These are phyloP conservation scores for Ophiocordyceps camponoti-floridani DNA, from an alignment of 2,329 filamentous ascomycete species.

Conservation along the genomic window DNA sequence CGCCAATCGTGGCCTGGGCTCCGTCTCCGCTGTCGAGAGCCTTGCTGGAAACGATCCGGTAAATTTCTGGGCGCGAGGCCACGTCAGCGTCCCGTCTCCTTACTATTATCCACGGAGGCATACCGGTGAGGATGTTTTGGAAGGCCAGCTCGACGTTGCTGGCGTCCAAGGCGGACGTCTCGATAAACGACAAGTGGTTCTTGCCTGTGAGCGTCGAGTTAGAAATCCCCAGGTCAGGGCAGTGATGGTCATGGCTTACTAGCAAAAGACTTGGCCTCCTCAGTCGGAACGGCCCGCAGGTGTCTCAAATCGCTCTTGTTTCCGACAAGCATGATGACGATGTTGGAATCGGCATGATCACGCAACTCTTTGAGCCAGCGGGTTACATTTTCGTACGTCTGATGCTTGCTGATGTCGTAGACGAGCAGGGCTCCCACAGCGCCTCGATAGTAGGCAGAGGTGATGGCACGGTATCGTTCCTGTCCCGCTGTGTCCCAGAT, in stretches of 20 bases:
- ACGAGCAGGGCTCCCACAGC: constrained; percentile 94
- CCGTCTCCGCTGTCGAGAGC: constrained; percentile 80
- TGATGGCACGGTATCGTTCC: constrained; percentile 97
- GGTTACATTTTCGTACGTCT: constrained; percentile 97
- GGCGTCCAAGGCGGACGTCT: constrained; percentile 94
- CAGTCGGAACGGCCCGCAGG: constrained; percentile 87
- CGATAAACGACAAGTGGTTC: constrained; percentile 97
- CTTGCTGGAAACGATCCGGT: constrained; percentile 97
- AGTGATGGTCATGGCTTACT: constrained; percentile 32
- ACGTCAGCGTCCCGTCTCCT: constrained; percentile 1
- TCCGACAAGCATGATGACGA: constrained; percentile 98
- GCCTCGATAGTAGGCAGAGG: constrained; percentile 95
- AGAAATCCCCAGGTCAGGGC: constrained; percentile 1
- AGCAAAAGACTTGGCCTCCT: constrained; percentile 95
- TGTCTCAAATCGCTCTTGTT: constrained; percentile 99
- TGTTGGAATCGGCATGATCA: constrained; percentile 95
- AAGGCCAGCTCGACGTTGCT: constrained; percentile 99
- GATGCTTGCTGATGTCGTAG: constrained; percentile 99
- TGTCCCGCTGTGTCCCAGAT: constrained; percentile 99
- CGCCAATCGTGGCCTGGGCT: constrained; percentile 60
- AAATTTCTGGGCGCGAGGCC: constrained; percentile 56
- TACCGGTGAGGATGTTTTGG: constrained; percentile 98
- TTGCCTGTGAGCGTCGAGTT: constrained; percentile 44
- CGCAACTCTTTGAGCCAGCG: constrained; percentile 97
- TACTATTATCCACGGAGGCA: constrained; percentile 10